Base-by-base conservation (phyloP, 2,329 filamentous ascomycete species). In the Sordariomycetes sp. region DNA sequence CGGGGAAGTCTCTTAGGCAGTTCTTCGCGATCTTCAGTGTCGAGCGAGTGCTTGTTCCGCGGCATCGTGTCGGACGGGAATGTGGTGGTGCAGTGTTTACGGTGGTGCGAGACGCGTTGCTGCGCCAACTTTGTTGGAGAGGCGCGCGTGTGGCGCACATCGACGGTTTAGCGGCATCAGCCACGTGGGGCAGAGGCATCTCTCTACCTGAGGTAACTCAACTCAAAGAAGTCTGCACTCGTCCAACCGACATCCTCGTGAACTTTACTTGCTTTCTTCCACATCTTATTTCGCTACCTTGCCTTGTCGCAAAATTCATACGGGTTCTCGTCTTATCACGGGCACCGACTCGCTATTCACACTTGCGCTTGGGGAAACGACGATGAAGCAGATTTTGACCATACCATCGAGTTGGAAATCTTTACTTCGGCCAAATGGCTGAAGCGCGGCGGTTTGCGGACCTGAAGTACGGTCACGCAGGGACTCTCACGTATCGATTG, bases 401-500 rank as follows among this genome's bases (percentile, higher is more conserved):
- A 21, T 28, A 25, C 17, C 18, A 10, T 33, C 35, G 9, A 33
- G 46, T 43, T 49, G 46, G 47, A 57, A 42, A 49, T 50, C 43
- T 37, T 41, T 46, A 42, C 47, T 48, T 32, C 46, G 47, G 35
- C 50, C 48, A 48, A 53, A 61, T 61, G 58, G 55, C 54, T 59
- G 55, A 61, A 34, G 40, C 42, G 21, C 46, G 47, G 40, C 47
- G 47, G 32, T 41, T 55, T 25, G 41, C 46, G 21, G 54, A 55
- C 46, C 50, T 55, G 11, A 39, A 46, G 23, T 45, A 54, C 33
- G 58, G 58, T 35, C 46, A 55, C 33, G 45, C 54, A 36, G 57
- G 58, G 21, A 40, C 43, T 31, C 36, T 59, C 32, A 49, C 47
- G 35, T 60, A 59, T 42, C 36, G 51, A 17, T 43, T 53, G 19